These are phyloP conservation scores for Trichoderma citrinoviride DNA, from an alignment of 2,329 filamentous ascomycete species.

Conservation along the genomic window DNA sequence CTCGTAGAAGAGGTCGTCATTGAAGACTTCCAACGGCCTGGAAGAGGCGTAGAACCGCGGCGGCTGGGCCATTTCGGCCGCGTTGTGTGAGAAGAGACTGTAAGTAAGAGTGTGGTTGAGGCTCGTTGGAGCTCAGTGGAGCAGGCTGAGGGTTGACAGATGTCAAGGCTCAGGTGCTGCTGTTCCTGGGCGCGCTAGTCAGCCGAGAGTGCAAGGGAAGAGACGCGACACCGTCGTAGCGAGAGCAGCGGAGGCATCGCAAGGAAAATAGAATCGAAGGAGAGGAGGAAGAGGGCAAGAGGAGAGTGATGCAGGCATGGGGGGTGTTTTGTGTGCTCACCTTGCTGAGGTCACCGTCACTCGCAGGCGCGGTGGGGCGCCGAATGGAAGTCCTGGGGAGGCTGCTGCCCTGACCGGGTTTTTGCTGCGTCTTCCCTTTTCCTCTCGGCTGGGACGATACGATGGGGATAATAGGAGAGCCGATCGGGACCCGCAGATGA, in stretches of 20 bases:
- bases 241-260: constrained; percentile 4
- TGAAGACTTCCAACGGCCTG: constrained; percentile 52
- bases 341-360: constrained; percentile 22
- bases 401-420: constrained; percentile 17
- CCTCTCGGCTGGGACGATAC: constrained; percentile 1
- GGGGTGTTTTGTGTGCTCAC: constrained; percentile 16
- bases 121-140: constrained; percentile 11
- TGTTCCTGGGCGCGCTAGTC: constrained; percentile 15
- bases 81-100: too few species aligned
- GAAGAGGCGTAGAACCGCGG: constrained; percentile 46
- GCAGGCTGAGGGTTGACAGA: neutral
- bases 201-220: constrained; percentile 8
- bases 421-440: constrained; percentile 8
- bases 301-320: constrained; percentile 5
- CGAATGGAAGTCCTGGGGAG: constrained; percentile 19
- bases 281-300: neutral
- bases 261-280: neutral
- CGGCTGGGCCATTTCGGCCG: constrained; percentile 54
- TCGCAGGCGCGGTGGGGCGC: constrained; percentile 20
- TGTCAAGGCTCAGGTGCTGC: neutral
- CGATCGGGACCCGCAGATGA: constrained; percentile 14
- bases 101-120: neutral
- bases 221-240: constrained; percentile 15
- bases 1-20: constrained; percentile 50
- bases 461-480: constrained; percentile 15